Percentiles rank a stretch among this genome's conserved stretches.
These are phyloP conservation scores for Aspergillus sp. DNA, from an alignment of 2,329 filamentous ascomycete species.

Conservation along the genomic window DNA sequence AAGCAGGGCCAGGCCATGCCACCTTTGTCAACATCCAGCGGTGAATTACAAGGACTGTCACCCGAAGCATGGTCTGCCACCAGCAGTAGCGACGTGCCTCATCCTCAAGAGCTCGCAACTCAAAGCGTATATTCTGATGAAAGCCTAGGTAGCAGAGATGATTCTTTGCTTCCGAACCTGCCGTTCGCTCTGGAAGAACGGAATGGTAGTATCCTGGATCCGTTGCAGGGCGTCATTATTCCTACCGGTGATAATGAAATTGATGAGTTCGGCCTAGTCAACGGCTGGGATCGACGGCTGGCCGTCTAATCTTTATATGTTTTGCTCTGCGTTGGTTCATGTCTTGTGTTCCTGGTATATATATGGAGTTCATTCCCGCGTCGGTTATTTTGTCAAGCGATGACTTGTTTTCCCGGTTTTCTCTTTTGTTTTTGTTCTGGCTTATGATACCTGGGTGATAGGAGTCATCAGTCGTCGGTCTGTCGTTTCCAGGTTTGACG, in stretches of 20 bases:
- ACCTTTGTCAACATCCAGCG: constrained; percentile 19
- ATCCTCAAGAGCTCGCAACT: constrained; percentile 32
- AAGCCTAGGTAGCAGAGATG: constrained; percentile 57
- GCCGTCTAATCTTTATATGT: constrained; percentile 23
- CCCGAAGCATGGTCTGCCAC: constrained; percentile 41
- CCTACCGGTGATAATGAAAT: constrained; percentile 34
- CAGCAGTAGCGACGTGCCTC: constrained; percentile 38
- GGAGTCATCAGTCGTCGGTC: constrained; percentile 1
- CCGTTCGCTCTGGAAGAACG: constrained; percentile 29
- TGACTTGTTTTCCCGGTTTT: not conserved
- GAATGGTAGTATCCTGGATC: constrained; percentile 30
- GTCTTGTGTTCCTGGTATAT: not conserved
- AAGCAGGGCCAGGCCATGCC: constrained; percentile 25
- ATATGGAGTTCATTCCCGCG: not conserved
- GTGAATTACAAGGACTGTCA: constrained; percentile 37
- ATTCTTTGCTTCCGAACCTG: constrained; percentile 29
- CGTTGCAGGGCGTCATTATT: constrained; percentile 39
- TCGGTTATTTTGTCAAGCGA: constrained; percentile 4
- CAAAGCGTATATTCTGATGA: constrained; percentile 62
- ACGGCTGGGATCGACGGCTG: constrained; percentile 33
- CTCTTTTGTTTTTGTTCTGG: not conserved
- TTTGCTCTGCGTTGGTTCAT: not conserved
- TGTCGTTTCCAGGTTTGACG: not conserved
- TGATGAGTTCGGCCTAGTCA: constrained; percentile 33
- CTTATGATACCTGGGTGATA: constrained; percentile 12